Conservation (phyloP, 1,284 basidiomycete genomes). For the Heterobasidion occidentale region DNA sequence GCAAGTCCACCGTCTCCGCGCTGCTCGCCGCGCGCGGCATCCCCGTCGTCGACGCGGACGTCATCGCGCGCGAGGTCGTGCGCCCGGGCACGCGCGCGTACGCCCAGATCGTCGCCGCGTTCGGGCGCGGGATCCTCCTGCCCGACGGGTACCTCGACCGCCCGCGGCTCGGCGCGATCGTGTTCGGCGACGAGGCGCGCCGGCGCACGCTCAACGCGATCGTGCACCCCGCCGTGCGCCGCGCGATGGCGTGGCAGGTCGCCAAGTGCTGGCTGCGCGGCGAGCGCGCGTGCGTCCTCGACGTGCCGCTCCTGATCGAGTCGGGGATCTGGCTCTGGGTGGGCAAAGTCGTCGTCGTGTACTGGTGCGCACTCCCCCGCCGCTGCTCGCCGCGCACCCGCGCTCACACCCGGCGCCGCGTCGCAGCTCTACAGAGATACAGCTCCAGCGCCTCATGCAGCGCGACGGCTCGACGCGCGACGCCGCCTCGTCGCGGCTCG, state of each 20-base stretch:
- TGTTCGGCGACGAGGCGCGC: constrained; percentile 76
- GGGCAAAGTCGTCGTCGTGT: constrained; percentile 82
- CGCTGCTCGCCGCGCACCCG: neutral
- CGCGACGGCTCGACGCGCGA: constrained; percentile 54
- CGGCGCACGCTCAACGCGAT: constrained; percentile 77
- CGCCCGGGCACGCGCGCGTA: constrained; percentile 78
- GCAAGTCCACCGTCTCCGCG: constrained; percentile 88
- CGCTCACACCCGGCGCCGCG: neutral
- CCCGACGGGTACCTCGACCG: constrained; percentile 75
- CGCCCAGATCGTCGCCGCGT: constrained; percentile 56
- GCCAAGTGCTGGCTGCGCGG: constrained; percentile 74
- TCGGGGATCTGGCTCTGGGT: constrained; percentile 83
- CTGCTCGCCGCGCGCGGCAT: constrained; percentile 61
- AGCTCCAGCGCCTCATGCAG: constrained; percentile 71
- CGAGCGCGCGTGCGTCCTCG: constrained; percentile 75
- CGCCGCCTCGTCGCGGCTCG: constrained; percentile 68
- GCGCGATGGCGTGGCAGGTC: constrained; percentile 68
- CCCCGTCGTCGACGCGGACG: constrained; percentile 89
- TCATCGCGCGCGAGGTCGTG: constrained; percentile 85
- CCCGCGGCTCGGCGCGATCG: constrained; percentile 75
- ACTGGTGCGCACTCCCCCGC: constrained; percentile 51
- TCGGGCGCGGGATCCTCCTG: constrained; percentile 65
- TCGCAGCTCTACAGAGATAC: constrained; percentile 62
- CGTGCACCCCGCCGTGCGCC: constrained; percentile 84
- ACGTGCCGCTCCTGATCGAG: constrained; percentile 93